These are phyloP conservation scores for Penicillium longicatenatum DNA, from an alignment of 495 filamentous ascomycete species.

Conservation along the genomic window DNA sequence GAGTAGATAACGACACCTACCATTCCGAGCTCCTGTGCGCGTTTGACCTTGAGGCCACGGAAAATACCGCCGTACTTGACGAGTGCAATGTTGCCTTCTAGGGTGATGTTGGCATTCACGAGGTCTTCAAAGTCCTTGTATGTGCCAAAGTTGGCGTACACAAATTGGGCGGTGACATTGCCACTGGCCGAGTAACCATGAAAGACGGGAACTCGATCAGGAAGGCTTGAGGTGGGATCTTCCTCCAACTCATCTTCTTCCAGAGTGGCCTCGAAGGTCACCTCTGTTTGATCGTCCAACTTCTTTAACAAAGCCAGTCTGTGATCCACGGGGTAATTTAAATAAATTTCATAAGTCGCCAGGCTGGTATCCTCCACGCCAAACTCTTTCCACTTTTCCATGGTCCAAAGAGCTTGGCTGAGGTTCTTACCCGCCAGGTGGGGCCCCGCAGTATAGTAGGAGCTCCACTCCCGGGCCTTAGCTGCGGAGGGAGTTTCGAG, in stretches of 20 bases:
- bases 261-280: slow-evolving; percentile 77
- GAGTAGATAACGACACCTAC: slow-evolving; percentile 81
- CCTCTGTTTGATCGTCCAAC: slow-evolving; percentile 34
- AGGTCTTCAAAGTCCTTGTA: slow-evolving; percentile 86
- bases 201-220: slow-evolving; percentile 84
- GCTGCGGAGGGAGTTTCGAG: slow-evolving; percentile 67
- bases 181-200: slow-evolving; percentile 93
- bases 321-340: slow-evolving; percentile 86
- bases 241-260: slow-evolving; percentile 86
- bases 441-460: slow-evolving; percentile 86
- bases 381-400: slow-evolving; percentile 80
- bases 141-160: slow-evolving; percentile 89
- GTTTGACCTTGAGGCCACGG: slow-evolving; percentile 88
- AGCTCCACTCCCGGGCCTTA: slow-evolving; percentile 77
- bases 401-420: slow-evolving; percentile 85
- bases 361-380: slow-evolving; percentile 73
- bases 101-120: slow-evolving; percentile 67
- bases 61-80: slow-evolving; percentile 86
- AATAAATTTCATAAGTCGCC: slow-evolving; percentile 81
- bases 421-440: slow-evolving; percentile 90
- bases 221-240: slow-evolving; percentile 72
- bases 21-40: slow-evolving; percentile 90
- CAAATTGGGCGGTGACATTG: slow-evolving; percentile 81
- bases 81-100: slow-evolving; percentile 85
- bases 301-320: slow-evolving; percentile 75